Base-by-base conservation (phyloP, 805 yeast species). In the Komagataella kurtzmanii region DNA sequence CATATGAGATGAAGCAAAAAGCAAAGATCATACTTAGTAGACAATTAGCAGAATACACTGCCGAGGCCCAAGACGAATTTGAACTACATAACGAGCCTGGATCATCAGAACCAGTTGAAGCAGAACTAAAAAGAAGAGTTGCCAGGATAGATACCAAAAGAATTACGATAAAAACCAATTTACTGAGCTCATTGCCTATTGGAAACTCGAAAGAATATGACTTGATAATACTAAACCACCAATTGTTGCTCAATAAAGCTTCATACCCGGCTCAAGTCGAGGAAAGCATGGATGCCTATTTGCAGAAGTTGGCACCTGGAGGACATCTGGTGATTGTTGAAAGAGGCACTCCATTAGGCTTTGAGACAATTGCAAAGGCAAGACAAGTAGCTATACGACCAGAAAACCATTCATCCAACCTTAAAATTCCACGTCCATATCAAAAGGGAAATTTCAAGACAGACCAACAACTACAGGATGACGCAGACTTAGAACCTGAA, bases 301-400 rank as follows among this genome's bases (percentile, higher is more conserved):
- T 89, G 21, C 70, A 73, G 17, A 67, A 85, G 17, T 66, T 90
- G 48, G 76, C 79, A 14, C 96, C 97, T 0, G 78, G 79, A 8
- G 99, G 98, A 0, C 81, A 82, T 53, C 65, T 91, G 10, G 82
- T 89, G 1, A 63, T 93, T 1, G 68, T 90, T 2, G 98, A 93
- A 67, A 73, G 97, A 55, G 99, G 99, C 2, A 86, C 85, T 52
- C 88, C 97, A 0, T 61, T 81, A 36, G 98, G 98, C 0, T 88
- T 88, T 61, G 99, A 93, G 65, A 73, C 80, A 2, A 76, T 89
- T 53, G 95, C 96, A 0, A 73, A 97, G 51, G 97, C 97, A 3
- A 74, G 99, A 60, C 97, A 91, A 63, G 68, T 88, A 3, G 79
- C 88, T 77, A 69, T 91, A n/a, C 79, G 98, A 57, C 97, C 97